Base-by-base conservation (phyloP, 108 stramenopile genomes). In the Schizochytrium sp. region DNA sequence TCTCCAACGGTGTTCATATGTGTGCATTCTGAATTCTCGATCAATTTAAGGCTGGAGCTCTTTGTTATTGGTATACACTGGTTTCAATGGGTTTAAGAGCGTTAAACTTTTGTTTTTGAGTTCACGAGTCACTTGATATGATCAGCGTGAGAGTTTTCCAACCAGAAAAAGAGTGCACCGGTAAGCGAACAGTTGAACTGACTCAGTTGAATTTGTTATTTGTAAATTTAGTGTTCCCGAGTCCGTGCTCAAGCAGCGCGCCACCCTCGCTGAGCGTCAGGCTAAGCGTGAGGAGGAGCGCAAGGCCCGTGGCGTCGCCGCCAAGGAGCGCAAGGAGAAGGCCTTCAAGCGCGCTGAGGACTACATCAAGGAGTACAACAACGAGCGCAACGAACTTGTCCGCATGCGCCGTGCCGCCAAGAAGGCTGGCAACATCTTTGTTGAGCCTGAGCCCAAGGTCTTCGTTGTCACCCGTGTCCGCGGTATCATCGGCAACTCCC, bases 401-500 rank as follows among this genome's bases (percentile, higher is more conserved):
- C 95, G 95, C 72, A 96, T 96, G 92, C 97, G 99, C 72, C 97
- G 99, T 53, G 94, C 96, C 90, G 98, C 99, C 92, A 99, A 99
- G 97, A 94, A 93, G 72, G 88, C 94, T 40, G 98, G 98, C 88
- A 96, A 96, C 90, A 97, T 99, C 94, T 98, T 94, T 92, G 98
- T 99, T 72, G 97, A 98, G 50, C 95, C 97, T 44, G 95, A 97
- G 93, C 97, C 98, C 90, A 99, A 98, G 95, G 89, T 99, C 49
- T 97, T 95, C 61, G 90, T 99, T 72, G 97, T 99, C 55, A 94
- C 98, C 91, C 98, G 99, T 92, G 97, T 99, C 91, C 96, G 98
- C 61, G 99, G 99, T 98, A 98, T 96, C 95, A 98, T 98, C 89
- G 99, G 99, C 87, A 98, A 98, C 46, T 97, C 97, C 64, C 99